Evolutionary conservation across 1,284 basidiomycete genomes (phyloP).

Genomic region (Marasmius fiardii): DNA sequence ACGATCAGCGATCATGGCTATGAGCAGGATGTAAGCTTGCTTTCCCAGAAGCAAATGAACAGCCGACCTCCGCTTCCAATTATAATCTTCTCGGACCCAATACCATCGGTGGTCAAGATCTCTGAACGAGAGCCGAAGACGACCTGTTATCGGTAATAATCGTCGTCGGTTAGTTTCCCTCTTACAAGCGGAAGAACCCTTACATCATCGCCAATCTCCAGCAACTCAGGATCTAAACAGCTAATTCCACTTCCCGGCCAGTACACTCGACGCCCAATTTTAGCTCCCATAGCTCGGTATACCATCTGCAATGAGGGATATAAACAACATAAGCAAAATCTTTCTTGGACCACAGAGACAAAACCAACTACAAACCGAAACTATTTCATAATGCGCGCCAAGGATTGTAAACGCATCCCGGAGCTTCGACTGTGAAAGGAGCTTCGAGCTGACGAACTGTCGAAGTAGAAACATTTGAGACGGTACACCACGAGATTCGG

Average conservation of each 20-base stretch:
- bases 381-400: slow-evolving; percentile 40
- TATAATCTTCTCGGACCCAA: slow-evolving; percentile 35
- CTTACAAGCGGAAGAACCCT: neutral
- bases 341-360: neutral
- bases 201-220: slow-evolving; percentile 42
- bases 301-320: slow-evolving; percentile 23
- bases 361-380: slow-evolving; percentile 25
- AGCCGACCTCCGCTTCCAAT: slow-evolving; percentile 29
- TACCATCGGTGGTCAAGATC: slow-evolving; percentile 38
- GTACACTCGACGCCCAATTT: slow-evolving; percentile 42
- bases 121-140: slow-evolving; percentile 44
- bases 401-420: slow-evolving; percentile 36
- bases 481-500: slow-evolving; percentile 16
- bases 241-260: slow-evolving; percentile 43
- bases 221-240: slow-evolving; percentile 41
- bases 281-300: slow-evolving; percentile 43
- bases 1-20: slow-evolving; percentile 47
- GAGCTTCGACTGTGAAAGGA: slow-evolving; percentile 33
- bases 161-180: no score
- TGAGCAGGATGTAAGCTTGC: neutral
- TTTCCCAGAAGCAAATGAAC: neutral
- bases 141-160: slow-evolving; percentile 13
- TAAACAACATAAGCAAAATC: neutral
- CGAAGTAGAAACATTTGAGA: slow-evolving; percentile 31
- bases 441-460: slow-evolving; percentile 32